Conservation (phyloP, 2,329 filamentous ascomycete species). For the Penicillium psychrosexuale region DNA sequence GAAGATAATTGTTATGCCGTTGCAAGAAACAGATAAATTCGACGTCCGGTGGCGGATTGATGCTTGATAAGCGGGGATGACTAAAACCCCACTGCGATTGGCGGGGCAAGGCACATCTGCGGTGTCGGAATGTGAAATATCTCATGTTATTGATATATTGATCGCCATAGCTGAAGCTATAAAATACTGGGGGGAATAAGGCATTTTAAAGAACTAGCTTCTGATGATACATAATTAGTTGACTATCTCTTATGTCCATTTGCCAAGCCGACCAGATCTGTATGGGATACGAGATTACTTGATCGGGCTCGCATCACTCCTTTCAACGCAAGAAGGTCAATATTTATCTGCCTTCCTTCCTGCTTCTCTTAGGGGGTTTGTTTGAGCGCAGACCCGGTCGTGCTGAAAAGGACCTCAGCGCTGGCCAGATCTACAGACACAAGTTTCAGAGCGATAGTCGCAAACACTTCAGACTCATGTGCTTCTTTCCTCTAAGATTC, state of each 20-base stretch:
- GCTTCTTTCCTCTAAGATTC: constrained; percentile 34
- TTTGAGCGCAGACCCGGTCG: constrained; percentile 18
- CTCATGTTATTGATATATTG: background rate
- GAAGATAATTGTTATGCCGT: background rate
- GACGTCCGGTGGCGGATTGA: constrained; percentile 21
- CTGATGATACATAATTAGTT: background rate
- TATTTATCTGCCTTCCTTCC: constrained; percentile 47
- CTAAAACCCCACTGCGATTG: constrained; percentile 3
- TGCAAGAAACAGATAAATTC: constrained; percentile 1
- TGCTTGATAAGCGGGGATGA: constrained; percentile 14
- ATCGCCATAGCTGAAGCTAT: background rate
- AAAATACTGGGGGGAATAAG: background rate
- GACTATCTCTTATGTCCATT: background rate
- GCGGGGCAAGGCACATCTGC: constrained; percentile 2
- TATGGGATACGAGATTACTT: constrained; percentile 41
- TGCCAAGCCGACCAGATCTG: constrained; percentile 36
- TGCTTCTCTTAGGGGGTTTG: constrained; percentile 41
- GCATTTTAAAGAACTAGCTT: too few relatives aligned
- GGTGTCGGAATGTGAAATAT: constrained; percentile 37
- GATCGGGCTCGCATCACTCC: constrained; percentile 47
- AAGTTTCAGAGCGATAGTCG: constrained; percentile 29
- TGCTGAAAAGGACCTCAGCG: constrained; percentile 43
- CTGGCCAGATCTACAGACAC: constrained; percentile 49
- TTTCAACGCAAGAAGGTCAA: constrained; percentile 46
- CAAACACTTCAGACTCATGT: constrained; percentile 25